Base-by-base conservation (phyloP, 257 asterid genomes). In the Echites panduratus region DNA sequence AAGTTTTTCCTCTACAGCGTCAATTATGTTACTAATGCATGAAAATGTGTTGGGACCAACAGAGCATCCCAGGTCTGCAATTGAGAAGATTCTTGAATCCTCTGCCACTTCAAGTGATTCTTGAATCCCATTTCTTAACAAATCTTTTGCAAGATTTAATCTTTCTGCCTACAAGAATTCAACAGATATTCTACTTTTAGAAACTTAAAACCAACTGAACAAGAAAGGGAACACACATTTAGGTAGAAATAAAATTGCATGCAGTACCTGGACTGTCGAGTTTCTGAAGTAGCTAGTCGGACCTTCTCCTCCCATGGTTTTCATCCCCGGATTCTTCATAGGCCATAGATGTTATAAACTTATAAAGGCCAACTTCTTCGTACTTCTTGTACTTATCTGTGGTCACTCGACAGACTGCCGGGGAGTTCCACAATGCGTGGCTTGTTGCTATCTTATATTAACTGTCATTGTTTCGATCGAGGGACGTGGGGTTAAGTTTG, bases 41-140 rank as follows among this genome's bases (percentile, higher is more conserved):
- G 82, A 82, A 43, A 88, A 80, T 17, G 88, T 81, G 80, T 86
- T 86, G 20, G 74, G 78, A 9, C 91, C 95, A 5, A 82, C 79
- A 17, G 87, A 85, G 71, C 90, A 84, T 49, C 93, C 93, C 17
- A 84, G 84, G 57, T 85, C 90, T 32, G 86, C 93, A 53, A 84
- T 79, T 49, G 65, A 73, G 40, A 73, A 32, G 24, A 73, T 0
- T 6, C 7, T 26, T 41, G 52, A 20, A 11, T 49, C 38, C 16
- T 48, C 49, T 1, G 14, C 7, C 0, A 73, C 12, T 62, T 73
- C 71, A 14, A 73, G 53, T 9, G 50, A 12, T 20, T 73, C 71
- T 19, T 32, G 10, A 16, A 73, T 73, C 29, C 77, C n/a, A n/a
- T n/a, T n/a, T n/a, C n/a, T n/a, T n/a, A n/a, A 35, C 35, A 73